Evolutionary conservation across 225 moss, liverwort and hornwort species (phyloP), one percentile per base, ranked within the genome.

Genomic region (Rhytidiadelphus loreus): DNA sequence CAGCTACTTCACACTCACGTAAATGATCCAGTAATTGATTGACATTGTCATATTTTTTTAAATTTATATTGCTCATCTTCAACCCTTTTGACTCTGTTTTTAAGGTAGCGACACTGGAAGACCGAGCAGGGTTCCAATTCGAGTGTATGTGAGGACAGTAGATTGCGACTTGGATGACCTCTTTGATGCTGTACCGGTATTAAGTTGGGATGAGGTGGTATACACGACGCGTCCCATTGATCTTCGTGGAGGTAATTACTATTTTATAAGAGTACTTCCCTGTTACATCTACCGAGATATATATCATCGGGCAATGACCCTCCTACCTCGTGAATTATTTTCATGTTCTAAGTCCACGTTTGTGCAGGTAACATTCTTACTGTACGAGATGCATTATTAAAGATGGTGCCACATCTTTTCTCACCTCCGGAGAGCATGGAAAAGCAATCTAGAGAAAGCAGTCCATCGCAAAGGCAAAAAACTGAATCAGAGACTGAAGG

Each of bases 391-490:
- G 99, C 93, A 16, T 92, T 99, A 80, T 91, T 96, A 89, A 99
- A 95, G 90, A 93, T 93, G 91, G 96, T 96, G 84, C 99, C 99
- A 81, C 95, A 99, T 70, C 92, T 97, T 48, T 97, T 97, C 91
- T 92, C 94, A 55, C 83, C 91, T 44, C 61, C 79, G 53, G 88
- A 88, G 62, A 64, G 80, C 41, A 69, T 68, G 66, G 91, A 88
- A 60, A 86, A 91, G 73, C 52, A 59, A 61, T 84, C 87, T 50
- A 77, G 81, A 87, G 92, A 91, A 80, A 86, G 83, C 88, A 75
- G 87, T 88, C 56, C 87, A 50, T 60, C 60, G 65, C 91, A 83
- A 62, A 87, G 56, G 80, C 77, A 21, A 24, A 88, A 35, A 80
- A 29, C 83, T 39, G 90, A 85, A 65, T 71, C 83, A 61, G 91